These are phyloP conservation scores for Auriscalpium vulgare DNA, from an alignment of 768 basidiomycete genomes.

Conservation along the genomic window DNA sequence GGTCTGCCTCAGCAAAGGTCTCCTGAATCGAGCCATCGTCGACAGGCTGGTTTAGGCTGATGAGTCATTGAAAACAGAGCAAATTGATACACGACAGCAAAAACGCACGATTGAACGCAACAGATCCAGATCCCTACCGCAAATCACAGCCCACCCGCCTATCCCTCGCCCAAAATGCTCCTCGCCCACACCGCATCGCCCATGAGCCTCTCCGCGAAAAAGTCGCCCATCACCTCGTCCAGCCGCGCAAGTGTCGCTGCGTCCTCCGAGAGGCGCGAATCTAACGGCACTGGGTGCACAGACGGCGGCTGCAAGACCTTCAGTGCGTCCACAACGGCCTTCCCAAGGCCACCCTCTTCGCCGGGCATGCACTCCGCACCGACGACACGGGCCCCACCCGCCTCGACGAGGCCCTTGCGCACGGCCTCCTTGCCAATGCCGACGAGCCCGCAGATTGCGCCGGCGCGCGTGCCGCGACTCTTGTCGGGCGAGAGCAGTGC, in stretches of 20 bases:
- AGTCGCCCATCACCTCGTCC: slow-evolving; percentile 48
- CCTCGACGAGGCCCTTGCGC: slow-evolving; percentile 72
- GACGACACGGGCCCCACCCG: slow-evolving; percentile 69
- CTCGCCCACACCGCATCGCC: slow-evolving; percentile 60
- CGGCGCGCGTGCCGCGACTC: slow-evolving; percentile 76
- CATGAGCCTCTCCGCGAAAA: slow-evolving; percentile 48
- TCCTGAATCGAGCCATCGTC: too few species aligned
- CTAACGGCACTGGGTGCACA: slow-evolving; percentile 50
- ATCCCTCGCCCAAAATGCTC: slow-evolving; percentile 35
- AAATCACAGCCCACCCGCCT: not conserved
- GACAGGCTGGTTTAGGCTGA: too few species aligned
- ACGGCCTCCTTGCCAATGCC: slow-evolving; percentile 83
- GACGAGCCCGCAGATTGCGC: slow-evolving; percentile 80
- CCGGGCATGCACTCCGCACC: slow-evolving; percentile 51
- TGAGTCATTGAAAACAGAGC: too few species aligned
- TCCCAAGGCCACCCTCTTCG: slow-evolving; percentile 40
- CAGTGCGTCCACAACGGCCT: slow-evolving; percentile 61
- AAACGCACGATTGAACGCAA: too few species aligned
- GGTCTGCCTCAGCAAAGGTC: too few species aligned
- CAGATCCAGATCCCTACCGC: not conserved
- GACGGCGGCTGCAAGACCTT: slow-evolving; percentile 49
- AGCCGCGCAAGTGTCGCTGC: slow-evolving; percentile 37
- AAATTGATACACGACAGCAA: too few species aligned
- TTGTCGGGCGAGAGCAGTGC: slow-evolving; percentile 71
- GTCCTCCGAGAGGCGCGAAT: slow-evolving; percentile 42